Percentiles rank a stretch among this genome's conserved stretches.
Evolutionary conservation across 768 basidiomycete species (phyloP).

Genomic region (Mycena epipterygia): DNA sequence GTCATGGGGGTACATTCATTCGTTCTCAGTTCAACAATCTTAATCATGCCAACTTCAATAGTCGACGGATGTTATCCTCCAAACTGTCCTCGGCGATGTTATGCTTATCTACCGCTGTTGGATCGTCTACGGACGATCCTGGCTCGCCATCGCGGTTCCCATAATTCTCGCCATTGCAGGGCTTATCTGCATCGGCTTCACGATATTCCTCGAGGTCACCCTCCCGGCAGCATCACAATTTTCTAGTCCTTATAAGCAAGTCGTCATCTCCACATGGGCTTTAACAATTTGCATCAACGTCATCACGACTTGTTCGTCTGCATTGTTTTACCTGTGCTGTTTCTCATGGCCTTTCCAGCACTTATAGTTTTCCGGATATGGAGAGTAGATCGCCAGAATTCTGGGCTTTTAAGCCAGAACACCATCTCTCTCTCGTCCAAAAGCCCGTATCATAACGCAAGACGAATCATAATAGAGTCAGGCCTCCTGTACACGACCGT

Average conservation of each 20-base stretch:
- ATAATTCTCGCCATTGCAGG: constrained; percentile 12
- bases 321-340: neutral
- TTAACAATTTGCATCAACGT: constrained; percentile 24
- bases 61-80: constrained; percentile 3
- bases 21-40: too few relatives aligned
- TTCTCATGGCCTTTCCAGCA: neutral
- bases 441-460: neutral
- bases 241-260: neutral
- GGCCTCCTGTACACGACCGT: constrained; percentile 24
- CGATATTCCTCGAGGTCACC: constrained; percentile 14
- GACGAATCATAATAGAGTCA: constrained; percentile 23
- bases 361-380: constrained; percentile 17
- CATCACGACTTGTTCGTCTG: neutral
- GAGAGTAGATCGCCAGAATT: constrained; percentile 13
- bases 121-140: constrained; percentile 23
- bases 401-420: neutral
- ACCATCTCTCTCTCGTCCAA: neutral
- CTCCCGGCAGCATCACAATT: neutral
- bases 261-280: constrained; percentile 10
- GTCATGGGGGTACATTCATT: constrained; percentile 12
- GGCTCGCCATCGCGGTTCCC: constrained; percentile 12
- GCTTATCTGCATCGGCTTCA: constrained; percentile 5
- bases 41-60: too few relatives aligned
- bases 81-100: constrained; percentile 2
- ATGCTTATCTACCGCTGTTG: constrained; percentile 29